Evolutionary conservation across 139 green algal species (phyloP).

Genomic region (Chloropicon primus): DNA sequence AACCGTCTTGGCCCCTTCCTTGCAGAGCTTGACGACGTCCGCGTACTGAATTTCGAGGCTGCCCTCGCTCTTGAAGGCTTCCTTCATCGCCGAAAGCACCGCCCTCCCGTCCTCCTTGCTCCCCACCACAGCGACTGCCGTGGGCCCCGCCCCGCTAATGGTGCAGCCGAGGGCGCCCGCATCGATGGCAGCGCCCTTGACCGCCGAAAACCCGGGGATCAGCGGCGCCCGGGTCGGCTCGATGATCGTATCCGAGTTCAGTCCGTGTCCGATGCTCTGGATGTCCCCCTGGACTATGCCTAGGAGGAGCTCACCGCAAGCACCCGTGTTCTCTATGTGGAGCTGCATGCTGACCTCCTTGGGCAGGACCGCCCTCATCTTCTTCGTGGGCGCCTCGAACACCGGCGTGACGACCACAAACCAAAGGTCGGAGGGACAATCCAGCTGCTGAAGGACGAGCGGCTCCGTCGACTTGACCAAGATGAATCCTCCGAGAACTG

Average conservation of each 20-base stretch:
- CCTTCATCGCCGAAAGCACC: slow-evolving; percentile 62
- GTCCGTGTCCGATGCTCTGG: slow-evolving; percentile 40
- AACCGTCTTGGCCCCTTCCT: not conserved
- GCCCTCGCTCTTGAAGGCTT: slow-evolving; percentile 13
- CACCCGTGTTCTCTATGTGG: slow-evolving; percentile 75
- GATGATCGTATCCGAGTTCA: slow-evolving; percentile 79
- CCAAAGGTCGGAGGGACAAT: slow-evolving; percentile 32
- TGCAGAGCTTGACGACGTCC: slow-evolving; percentile 4
- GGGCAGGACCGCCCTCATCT: slow-evolving; percentile 88
- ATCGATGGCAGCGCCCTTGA: slow-evolving; percentile 75
- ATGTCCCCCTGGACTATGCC: slow-evolving; percentile 68
- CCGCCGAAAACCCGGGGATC: slow-evolving; percentile 81
- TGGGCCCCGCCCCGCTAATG: slow-evolving; percentile 89
- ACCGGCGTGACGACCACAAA: slow-evolving; percentile 89
- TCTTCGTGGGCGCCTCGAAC: slow-evolving; percentile 82
- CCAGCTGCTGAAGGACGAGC: slow-evolving; percentile 48
- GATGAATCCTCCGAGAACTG: slow-evolving; percentile 85
- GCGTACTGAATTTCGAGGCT: not conserved
- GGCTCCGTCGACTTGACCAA: slow-evolving; percentile 65
- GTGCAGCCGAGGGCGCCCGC: slow-evolving; percentile 86
- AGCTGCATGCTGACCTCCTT: slow-evolving; percentile 66
- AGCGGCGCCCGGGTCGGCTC: slow-evolving; percentile 79
- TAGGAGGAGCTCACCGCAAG: slow-evolving; percentile 69
- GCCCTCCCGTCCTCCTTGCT: slow-evolving; percentile 34
- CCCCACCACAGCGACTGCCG: slow-evolving; percentile 80